Evolutionary conservation across 1,139 yeast species (phyloP), one percentile per base, ranked within the genome.

Genomic region (Hyphopichia wangnamkhiaoensis): DNA sequence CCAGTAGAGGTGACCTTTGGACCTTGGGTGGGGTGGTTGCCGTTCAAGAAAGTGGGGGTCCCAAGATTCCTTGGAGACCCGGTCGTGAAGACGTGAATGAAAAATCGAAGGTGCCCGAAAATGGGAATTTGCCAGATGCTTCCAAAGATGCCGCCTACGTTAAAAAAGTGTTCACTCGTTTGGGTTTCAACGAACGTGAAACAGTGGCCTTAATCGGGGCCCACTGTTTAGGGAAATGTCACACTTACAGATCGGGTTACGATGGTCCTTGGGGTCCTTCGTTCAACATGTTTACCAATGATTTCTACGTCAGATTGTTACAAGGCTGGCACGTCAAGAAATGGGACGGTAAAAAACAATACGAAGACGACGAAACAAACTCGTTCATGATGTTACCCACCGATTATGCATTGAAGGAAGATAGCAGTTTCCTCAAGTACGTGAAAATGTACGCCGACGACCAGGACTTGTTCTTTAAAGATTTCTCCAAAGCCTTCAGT

Each of bases 201-300:
- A 84, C 85, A 48, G 96, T 86, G 40, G 91, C 93, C 31, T 71
- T 90, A 49, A 72, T 87, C 53, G 97, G 97, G 48, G 96, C 96
- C 29, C 96, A 90, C 63, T 80, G 86, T 44, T 73, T 89, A 48
- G 96, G 96, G 45, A 65, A 76, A 52, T 86, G 95, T 57, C 96
- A 88, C 64, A 60, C 71, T 25, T 54, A 67, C 35, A 71, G 73
- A 48, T 75, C 84, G 10, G 97, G 96, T 2, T 91, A 70, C 60
- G 94, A 85, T 46, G 97, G 97, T 37, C 96, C 96, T 37, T 91
- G 98, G 98, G 94, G 93, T 41, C 93, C 91, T 42, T 82, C 90
- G 30, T 87, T 89, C 53, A 90, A 90, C 50, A 70, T 78, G 63
- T 87, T 91, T 63, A 82, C 93, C 51, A 89, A 88, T 62, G 93